A percentile compares a stretch with the other conserved stretches of the same genome.
These are phyloP conservation scores for Monosporascus sp. DNA, from an alignment of 2,329 filamentous ascomycete genomes.

Conservation along the genomic window DNA sequence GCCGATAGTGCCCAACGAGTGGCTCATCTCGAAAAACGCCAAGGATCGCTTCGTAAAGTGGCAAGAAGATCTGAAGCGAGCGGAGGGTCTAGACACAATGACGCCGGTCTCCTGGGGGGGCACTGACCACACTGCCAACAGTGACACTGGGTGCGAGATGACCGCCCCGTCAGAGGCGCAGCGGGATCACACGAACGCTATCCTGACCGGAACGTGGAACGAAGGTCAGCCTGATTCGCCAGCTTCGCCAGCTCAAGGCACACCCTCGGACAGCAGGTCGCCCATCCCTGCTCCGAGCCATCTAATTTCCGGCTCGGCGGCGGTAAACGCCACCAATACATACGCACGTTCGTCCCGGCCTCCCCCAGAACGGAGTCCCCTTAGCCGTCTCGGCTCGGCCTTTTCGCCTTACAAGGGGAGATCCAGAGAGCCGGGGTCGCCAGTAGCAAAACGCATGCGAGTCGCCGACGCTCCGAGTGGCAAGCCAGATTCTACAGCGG, in stretches of 20 bases:
- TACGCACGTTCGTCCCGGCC: slow-evolving; percentile 11
- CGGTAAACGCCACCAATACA: slow-evolving; percentile 7
- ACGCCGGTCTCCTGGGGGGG: slow-evolving; percentile 20
- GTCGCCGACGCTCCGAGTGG: background rate
- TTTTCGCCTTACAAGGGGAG: slow-evolving; percentile 3
- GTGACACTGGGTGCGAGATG: slow-evolving; percentile 12
- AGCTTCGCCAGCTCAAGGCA: slow-evolving; percentile 37
- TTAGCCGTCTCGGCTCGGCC: slow-evolving; percentile 21
- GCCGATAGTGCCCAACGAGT: slow-evolving; percentile 65
- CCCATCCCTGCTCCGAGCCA: background rate
- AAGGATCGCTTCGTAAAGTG: slow-evolving; percentile 75
- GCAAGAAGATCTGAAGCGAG: slow-evolving; percentile 65
- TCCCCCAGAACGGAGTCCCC: slow-evolving; percentile 18
- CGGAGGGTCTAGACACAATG: slow-evolving; percentile 42
- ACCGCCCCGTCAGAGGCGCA: slow-evolving; percentile 8
- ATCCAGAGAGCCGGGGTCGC: background rate
- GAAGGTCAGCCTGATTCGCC: slow-evolving; percentile 59
- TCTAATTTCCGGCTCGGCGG: slow-evolving; percentile 8
- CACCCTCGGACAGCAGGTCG: slow-evolving; percentile 13
- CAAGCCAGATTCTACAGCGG: background rate
- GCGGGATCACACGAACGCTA: slow-evolving; percentile 49
- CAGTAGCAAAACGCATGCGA: slow-evolving; percentile 11
- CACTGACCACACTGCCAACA: slow-evolving; percentile 1
- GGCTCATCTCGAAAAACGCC: slow-evolving; percentile 74
- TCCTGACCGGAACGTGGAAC: slow-evolving; percentile 55